Conservation (phyloP, 164 flowering plant species). For the Echeveria elegans region DNA sequence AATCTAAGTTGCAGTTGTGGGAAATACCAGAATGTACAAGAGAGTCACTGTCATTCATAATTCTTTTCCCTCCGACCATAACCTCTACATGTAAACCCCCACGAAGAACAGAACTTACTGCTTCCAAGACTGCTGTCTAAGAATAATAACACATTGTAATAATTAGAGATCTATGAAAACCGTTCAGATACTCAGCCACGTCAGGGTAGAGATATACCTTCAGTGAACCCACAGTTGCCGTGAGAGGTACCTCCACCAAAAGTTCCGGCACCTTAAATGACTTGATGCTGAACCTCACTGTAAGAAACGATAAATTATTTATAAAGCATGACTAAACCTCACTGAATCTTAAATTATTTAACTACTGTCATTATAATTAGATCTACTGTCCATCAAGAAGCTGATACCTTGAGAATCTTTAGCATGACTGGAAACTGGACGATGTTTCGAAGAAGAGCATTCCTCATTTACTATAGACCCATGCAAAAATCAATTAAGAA, state of each 20-base stretch:
- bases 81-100: conserved; percentile 70
- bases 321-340: no score
- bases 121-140: conserved; percentile 86
- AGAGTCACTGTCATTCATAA: conserved; percentile 72
- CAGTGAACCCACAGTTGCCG: conserved; percentile 82
- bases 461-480: background rate
- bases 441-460: background rate
- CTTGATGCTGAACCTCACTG: conserved; percentile 53
- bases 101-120: conserved; percentile 67
- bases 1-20: conserved; percentile 37
- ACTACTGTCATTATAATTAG: background rate
- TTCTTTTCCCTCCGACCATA: conserved; percentile 66
- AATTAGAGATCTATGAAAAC: background rate
- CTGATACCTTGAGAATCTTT: conserved; percentile 8
- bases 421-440: background rate
- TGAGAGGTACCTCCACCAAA: conserved; percentile 75
- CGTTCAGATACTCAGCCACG: background rate
- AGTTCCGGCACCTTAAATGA: conserved; percentile 94
- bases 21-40: conserved; percentile 74
- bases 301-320: conserved; percentile 6
- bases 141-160: background rate
- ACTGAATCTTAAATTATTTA: no score
- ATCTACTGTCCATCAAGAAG: conserved; percentile 16
- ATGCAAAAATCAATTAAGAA: background rate
- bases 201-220: conserved; percentile 41